phyloP scores from a whole-genome alignment of 805 yeast genomes.

The Candida easanensis region DNA sequence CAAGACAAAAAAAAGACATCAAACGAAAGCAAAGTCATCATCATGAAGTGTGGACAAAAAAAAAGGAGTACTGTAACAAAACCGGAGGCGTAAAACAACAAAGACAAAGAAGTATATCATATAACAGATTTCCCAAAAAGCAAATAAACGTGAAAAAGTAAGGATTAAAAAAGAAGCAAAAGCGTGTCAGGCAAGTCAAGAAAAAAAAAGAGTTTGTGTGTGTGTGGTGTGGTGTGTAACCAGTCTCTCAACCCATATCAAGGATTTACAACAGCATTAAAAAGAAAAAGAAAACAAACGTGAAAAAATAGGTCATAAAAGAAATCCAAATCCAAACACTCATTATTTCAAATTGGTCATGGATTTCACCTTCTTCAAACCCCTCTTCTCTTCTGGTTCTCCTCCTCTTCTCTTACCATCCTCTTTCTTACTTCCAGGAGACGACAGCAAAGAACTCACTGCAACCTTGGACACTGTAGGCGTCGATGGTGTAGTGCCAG shows the following conservation, averaged over 20 bases:
- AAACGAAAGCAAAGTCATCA: not conserved
- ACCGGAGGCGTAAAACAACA: not conserved
- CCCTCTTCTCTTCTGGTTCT: not conserved
- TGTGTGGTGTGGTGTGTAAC: not conserved
- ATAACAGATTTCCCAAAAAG: not conserved
- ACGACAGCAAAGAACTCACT: constrained; percentile 23
- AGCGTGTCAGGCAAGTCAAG: not conserved
- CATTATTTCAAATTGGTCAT: constrained; percentile 3
- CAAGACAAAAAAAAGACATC: not conserved
- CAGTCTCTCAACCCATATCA: not conserved
- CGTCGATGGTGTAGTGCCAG: not conserved
- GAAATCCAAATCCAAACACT: not conserved
- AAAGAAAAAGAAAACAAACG: not conserved
- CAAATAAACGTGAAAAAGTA: not conserved
- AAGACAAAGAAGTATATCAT: too few relatives aligned
- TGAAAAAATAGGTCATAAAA: not conserved
- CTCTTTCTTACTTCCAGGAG: constrained; percentile 10
- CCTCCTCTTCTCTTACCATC: constrained; percentile 3
- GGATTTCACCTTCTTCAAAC: constrained; percentile 11
- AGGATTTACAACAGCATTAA: not conserved
- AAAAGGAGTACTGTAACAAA: not conserved
- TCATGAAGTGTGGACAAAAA: not conserved
- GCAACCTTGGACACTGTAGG: constrained; percentile 14
- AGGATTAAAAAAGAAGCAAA: not conserved
- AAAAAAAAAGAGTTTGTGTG: not conserved